A percentile compares a stretch with the other conserved stretches of the same genome.
phyloP scores from a whole-genome alignment of 2,329 filamentous ascomycete species.

The Fusarium drepaniforme region DNA sequence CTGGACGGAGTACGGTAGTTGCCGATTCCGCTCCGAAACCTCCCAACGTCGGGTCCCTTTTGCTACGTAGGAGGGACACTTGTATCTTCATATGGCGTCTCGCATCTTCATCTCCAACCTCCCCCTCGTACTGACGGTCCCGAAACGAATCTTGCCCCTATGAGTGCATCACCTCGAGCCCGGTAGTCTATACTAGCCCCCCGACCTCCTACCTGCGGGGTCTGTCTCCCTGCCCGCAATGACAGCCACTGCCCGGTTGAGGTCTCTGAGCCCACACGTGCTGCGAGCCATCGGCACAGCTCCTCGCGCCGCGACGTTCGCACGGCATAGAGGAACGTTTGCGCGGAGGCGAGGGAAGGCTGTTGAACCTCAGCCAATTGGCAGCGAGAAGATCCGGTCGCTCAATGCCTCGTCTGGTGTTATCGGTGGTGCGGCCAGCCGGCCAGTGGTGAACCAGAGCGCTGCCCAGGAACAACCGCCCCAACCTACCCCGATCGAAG shows the following conservation, averaged over 20 bases:
- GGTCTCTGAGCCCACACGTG: constrained; percentile 77
- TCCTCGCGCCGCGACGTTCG: constrained; percentile 55
- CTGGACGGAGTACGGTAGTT: constrained; percentile 23
- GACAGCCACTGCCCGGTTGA: constrained; percentile 73
- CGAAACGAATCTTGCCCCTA: constrained; percentile 15
- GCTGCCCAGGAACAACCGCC: constrained; percentile 17
- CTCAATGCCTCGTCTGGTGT: constrained; percentile 29
- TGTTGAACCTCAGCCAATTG: constrained; percentile 63
- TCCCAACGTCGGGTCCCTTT: constrained; percentile 13
- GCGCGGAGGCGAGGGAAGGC: constrained; percentile 71
- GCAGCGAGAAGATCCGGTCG: constrained; percentile 33
- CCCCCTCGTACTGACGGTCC: constrained; percentile 2
- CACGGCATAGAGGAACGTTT: constrained; percentile 60
- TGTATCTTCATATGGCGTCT: constrained; percentile 4
- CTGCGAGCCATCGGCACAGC: constrained; percentile 61
- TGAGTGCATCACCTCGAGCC: constrained; percentile 26
- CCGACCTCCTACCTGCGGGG: constrained; percentile 6
- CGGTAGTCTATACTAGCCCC: constrained; percentile 23
- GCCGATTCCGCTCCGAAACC: constrained; percentile 38
- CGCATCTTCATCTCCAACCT: constrained; percentile 2
- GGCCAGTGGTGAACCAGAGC: constrained; percentile 10
- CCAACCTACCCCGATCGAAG: constrained; percentile 5
- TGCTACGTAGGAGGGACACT: neutral
- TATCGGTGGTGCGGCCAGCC: constrained; percentile 24
- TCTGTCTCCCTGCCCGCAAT: constrained; percentile 54